phyloP scores from a whole-genome alignment of 1,284 basidiomycete genomes.

The Spongiforma sp. region DNA sequence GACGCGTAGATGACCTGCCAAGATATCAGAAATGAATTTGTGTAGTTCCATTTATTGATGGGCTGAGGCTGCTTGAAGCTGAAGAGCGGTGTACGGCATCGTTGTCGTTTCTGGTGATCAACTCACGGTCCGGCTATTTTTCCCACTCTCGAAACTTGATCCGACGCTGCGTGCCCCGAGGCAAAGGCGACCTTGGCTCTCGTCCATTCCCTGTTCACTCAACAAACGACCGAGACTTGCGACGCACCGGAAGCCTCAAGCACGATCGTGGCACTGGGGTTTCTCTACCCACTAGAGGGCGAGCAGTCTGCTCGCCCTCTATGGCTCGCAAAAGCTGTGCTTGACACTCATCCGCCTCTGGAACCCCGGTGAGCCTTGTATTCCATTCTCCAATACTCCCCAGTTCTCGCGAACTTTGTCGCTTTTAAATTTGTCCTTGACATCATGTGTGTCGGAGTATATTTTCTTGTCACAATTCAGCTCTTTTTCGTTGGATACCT shows the following conservation, averaged over 20 bases:
- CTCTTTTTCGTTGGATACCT: not conserved
- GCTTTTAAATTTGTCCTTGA: not conserved
- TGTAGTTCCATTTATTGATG: conserved; percentile 20
- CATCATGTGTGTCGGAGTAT: too few species aligned
- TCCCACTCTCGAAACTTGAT: too few species aligned
- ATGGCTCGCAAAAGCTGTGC: conserved; percentile 21
- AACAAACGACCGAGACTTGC: not conserved
- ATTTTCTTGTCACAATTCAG: too few species aligned
- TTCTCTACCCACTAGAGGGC: conserved; percentile 25
- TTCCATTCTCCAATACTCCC: not conserved
- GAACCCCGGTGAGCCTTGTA: conserved; percentile 18
- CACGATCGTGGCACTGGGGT: conserved; percentile 30
- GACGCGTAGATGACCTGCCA: conserved; percentile 31
- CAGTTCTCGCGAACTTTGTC: not conserved
- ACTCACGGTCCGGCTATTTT: too few species aligned
- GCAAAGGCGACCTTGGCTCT: too few species aligned
- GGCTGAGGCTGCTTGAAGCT: not conserved
- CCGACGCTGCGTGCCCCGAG: too few species aligned
- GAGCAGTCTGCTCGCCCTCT: conserved; percentile 27
- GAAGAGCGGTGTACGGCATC: conserved; percentile 8
- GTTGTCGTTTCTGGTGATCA: too few species aligned
- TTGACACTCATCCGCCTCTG: conserved; percentile 7
- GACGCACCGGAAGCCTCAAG: not conserved
- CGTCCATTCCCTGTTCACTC: not conserved
- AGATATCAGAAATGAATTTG: conserved; percentile 25